Base-by-base conservation (phyloP, 2,329 filamentous ascomycete genomes). In the Sclerotiophoma versabilis region DNA sequence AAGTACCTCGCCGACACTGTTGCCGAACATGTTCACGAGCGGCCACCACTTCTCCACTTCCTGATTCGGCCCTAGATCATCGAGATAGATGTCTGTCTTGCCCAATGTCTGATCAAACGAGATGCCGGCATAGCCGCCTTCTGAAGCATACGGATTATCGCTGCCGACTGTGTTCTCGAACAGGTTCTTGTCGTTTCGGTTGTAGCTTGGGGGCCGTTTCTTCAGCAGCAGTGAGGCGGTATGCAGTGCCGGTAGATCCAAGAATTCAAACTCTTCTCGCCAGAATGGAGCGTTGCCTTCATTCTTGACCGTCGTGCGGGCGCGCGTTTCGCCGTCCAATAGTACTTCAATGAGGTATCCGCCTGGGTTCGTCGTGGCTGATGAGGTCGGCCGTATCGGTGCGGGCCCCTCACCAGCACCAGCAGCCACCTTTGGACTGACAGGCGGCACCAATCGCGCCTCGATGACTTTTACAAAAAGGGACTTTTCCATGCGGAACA, bases 1-100 rank as follows among this genome's bases (percentile, higher is more conserved):
- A 45, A 96, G 82, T 79, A 96, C 89, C 58, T 93, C 91, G 23
- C 93, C 93, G 42, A 96, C 84, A 1, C 83, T 80, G 64, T 92
- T 88, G 57, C 91, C 87, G 59, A 85, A 87, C 61, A 89, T 87
- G 66, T 96, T 91, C 42, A 88, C 76, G 19, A 96, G 85, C 14
- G 88, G 89, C 79, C 92, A 89, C 93, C 82, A 97, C 67, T 92
- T 89, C 74, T 98, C 93, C 27, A 88, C 83, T 52, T 93, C 90
- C 67, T 89, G 89, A 14, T 87, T 88, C 0, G 85, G 82, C 30
- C 93, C 90, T 14, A 96, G 75, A 58, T 92, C 89, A 54, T 93
- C 88, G 7, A 97, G 79, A 17, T 87, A 84, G 25, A 97, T 85
- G 63, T 96, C 91, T n/a, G 96, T 88, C 44, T 87, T 85, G 1